Percentiles rank a stretch among this genome's conserved stretches.
phyloP scores from a whole-genome alignment of 2,329 filamentous ascomycete genomes.

The Colletotrichum viniferum region DNA sequence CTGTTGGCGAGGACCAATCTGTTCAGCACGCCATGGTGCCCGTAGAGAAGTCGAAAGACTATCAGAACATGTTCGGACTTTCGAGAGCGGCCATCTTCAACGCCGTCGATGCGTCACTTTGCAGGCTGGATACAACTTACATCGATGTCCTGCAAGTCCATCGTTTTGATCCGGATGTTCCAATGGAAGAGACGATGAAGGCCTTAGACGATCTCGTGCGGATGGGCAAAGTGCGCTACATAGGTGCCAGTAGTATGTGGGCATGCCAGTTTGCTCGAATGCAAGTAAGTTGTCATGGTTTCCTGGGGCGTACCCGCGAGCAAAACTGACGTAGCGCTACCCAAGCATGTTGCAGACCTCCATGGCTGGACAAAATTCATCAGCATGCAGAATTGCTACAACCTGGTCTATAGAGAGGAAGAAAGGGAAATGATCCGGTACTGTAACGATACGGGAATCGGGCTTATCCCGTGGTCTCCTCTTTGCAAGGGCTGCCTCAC shows the following conservation, averaged over 20 bases:
- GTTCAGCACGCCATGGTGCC: not conserved
- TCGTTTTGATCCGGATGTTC: not conserved
- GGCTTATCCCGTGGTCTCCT: not conserved
- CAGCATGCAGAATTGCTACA: constrained; percentile 2
- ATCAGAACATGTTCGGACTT: not conserved
- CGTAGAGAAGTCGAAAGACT: not conserved
- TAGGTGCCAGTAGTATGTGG: not conserved
- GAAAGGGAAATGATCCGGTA: not conserved
- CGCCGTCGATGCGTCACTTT: not conserved
- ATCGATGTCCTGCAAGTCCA: not conserved
- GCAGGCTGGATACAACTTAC: not conserved
- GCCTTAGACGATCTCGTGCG: not conserved
- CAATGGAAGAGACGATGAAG: not conserved
- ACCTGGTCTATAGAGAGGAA: not conserved
- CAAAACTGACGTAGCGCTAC: not conserved
- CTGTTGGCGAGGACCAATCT: constrained; percentile 47
- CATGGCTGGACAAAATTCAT: not conserved
- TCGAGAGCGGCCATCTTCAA: not conserved
- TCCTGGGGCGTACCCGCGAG: not conserved
- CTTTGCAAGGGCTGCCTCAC: not conserved
- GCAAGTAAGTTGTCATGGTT: not conserved
- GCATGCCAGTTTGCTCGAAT: not conserved
- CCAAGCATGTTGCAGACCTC: not conserved
- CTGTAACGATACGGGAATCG: not conserved
- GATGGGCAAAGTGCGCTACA: not conserved